Percentiles rank a stretch among this genome's conserved stretches.
These are phyloP conservation scores for Cinchona pubescens DNA, from an alignment of 257 asterid species.

Conservation along the genomic window DNA sequence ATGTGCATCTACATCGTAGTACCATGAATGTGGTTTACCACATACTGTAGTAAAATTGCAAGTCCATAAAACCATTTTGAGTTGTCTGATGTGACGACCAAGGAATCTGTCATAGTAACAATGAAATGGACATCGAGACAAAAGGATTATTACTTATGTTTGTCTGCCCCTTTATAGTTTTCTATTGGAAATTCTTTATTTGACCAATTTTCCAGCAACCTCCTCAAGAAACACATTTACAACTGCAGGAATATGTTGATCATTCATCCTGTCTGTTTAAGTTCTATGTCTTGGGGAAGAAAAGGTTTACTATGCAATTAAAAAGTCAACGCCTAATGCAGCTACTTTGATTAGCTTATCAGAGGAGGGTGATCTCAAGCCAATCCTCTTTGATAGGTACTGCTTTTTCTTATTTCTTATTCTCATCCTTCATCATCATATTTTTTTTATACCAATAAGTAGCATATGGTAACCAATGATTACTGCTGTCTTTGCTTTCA, in stretches of 20 bases:
- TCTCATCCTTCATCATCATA: constrained; percentile 8
- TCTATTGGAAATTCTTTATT: background rate
- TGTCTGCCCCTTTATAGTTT: background rate
- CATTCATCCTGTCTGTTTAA: constrained; percentile 85
- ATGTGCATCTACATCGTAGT: background rate
- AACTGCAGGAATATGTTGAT: constrained; percentile 86
- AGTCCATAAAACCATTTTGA: background rate
- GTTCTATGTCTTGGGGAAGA: constrained; percentile 83
- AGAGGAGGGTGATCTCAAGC: constrained; percentile 50
- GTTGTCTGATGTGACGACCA: background rate
- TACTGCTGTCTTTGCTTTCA: constrained; percentile 33
- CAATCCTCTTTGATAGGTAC: constrained; percentile 88
- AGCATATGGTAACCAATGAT: constrained; percentile 11
- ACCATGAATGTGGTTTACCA: background rate
- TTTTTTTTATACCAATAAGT: background rate
- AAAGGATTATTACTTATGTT: background rate
- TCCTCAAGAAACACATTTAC: constrained; percentile 1
- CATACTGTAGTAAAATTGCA: background rate
- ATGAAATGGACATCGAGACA: background rate
- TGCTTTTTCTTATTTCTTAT: constrained; percentile 11
- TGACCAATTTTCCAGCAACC: background rate
- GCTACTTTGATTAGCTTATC: constrained; percentile 56
- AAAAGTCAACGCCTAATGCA: constrained; percentile 86
- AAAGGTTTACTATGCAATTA: constrained; percentile 71
- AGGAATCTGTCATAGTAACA: background rate